Evolutionary conservation across 441 rosid species (phyloP).

Genomic region (Hypseocharis bilobata): DNA sequence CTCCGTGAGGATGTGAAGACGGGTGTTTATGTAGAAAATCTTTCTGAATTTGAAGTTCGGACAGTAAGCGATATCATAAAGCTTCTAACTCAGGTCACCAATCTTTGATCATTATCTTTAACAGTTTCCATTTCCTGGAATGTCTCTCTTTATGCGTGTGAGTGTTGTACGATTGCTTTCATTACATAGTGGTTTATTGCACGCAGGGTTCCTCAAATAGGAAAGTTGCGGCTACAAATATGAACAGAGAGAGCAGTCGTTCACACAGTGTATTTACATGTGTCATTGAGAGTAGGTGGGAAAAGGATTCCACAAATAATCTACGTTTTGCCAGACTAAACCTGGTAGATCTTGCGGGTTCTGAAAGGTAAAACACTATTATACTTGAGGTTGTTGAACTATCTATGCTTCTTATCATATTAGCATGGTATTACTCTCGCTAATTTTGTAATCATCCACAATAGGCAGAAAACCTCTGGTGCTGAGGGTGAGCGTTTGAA

Average conservation of each 20-base stretch:
- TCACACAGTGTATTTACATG: slow-evolving; percentile 97
- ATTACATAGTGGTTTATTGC: slow-evolving; percentile 15
- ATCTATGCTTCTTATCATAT: slow-evolving; percentile 8
- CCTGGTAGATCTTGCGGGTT: slow-evolving; percentile 95
- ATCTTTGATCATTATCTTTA: slow-evolving; percentile 11
- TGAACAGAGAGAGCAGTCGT: slow-evolving; percentile 96
- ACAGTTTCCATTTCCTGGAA: no score
- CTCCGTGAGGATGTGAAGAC: slow-evolving; percentile 78
- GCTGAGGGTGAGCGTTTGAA: slow-evolving; percentile 96
- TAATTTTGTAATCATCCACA: slow-evolving; percentile 16
- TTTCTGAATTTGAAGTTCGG: slow-evolving; percentile 78
- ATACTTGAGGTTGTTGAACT: slow-evolving; percentile 15
- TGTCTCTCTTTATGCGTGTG: not conserved
- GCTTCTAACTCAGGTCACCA: slow-evolving; percentile 68
- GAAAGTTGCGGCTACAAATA: slow-evolving; percentile 91
- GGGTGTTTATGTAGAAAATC: slow-evolving; percentile 93
- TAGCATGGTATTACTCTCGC: slow-evolving; percentile 1
- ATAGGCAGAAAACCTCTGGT: slow-evolving; percentile 91
- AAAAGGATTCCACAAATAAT: slow-evolving; percentile 78
- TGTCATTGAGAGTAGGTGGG: slow-evolving; percentile 93
- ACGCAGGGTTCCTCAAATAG: slow-evolving; percentile 81
- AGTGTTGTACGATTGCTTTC: not conserved
- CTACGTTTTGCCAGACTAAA: slow-evolving; percentile 88
- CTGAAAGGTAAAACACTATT: slow-evolving; percentile 57
- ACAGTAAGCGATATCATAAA: slow-evolving; percentile 72